Conservation (phyloP, 495 filamentous ascomycete genomes). For the Aspergillus saccharolyticus region DNA sequence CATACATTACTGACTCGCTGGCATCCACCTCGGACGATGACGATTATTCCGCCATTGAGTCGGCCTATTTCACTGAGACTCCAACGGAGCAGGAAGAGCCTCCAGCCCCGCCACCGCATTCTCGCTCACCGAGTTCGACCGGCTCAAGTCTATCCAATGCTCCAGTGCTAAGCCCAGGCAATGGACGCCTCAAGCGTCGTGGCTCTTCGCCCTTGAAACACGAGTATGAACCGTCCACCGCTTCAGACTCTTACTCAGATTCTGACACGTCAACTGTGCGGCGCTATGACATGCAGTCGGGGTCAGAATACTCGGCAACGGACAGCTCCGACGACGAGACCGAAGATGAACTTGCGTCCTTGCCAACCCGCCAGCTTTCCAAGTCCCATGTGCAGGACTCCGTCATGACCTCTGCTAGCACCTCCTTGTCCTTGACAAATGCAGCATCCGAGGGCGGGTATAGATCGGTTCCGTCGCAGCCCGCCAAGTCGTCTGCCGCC, state of each 20-base stretch:
- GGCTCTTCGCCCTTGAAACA: slow-evolving; percentile 95
- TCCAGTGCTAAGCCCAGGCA: slow-evolving; percentile 43
- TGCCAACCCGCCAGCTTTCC: slow-evolving; percentile 13
- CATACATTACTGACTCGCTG: slow-evolving; percentile 25
- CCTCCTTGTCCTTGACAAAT: slow-evolving; percentile 64
- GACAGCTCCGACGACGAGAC: slow-evolving; percentile 53
- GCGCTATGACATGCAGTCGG: slow-evolving; percentile 43
- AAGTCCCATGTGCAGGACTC: slow-evolving; percentile 22
- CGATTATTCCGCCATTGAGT: slow-evolving; percentile 33
- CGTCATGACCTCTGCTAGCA: slow-evolving; percentile 38
- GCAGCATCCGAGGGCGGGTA: slow-evolving; percentile 68
- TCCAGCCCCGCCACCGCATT: slow-evolving; percentile 50
- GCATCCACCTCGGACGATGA: slow-evolving; percentile 26
- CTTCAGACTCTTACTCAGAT: slow-evolving; percentile 52
- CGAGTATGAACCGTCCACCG: slow-evolving; percentile 91
- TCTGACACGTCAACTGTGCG: slow-evolving; percentile 50
- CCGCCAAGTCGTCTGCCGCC: slow-evolving; percentile 55
- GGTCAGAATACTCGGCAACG: slow-evolving; percentile 38
- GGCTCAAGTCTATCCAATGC: slow-evolving; percentile 46
- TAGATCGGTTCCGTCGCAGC: slow-evolving; percentile 50
- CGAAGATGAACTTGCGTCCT: slow-evolving; percentile 40
- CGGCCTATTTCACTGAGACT: slow-evolving; percentile 23
- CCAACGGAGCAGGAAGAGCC: slow-evolving; percentile 34
- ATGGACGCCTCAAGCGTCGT: slow-evolving; percentile 53
- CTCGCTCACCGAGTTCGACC: slow-evolving; percentile 44